Conservation (phyloP, 192 early-diverging fungal species). For the Lunasporangiospora selenospora region DNA sequence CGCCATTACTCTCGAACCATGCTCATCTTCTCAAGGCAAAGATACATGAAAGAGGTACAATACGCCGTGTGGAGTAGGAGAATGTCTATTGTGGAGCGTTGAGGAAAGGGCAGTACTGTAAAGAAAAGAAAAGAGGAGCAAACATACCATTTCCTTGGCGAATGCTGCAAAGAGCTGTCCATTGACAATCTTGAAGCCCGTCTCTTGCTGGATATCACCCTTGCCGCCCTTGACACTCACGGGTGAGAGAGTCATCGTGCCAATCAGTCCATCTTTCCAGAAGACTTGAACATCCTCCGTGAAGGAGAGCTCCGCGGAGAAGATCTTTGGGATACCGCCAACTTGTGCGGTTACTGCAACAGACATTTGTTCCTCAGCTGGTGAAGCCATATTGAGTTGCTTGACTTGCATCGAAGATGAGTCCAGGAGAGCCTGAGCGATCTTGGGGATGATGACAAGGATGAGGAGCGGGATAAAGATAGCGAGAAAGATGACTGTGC, state of each 20-base stretch:
- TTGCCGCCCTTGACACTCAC: constrained; percentile 33
- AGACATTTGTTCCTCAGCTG: constrained; percentile 9
- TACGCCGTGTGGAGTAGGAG: no score
- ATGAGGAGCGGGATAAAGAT: constrained; percentile 54
- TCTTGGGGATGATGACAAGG: constrained; percentile 44
- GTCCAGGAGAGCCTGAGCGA: constrained; percentile 27
- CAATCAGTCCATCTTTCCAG: constrained; percentile 18
- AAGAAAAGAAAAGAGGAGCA: no score
- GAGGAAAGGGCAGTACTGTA: no score
- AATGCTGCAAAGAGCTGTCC: constrained; percentile 21
- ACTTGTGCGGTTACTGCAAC: constrained; percentile 25
- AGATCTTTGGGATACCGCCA: constrained; percentile 34
- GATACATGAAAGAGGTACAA: no score
- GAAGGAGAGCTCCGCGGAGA: constrained; percentile 31
- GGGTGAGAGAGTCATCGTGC: constrained; percentile 31
- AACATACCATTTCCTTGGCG: constrained; percentile 28
- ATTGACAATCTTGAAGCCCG: constrained; percentile 14
- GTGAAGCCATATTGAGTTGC: constrained; percentile 39
- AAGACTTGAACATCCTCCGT: constrained; percentile 20
- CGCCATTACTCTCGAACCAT: not conserved
- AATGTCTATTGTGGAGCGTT: no score
- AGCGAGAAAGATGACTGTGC: constrained; percentile 49
- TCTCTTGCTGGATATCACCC: constrained; percentile 19
- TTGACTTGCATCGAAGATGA: constrained; percentile 19
- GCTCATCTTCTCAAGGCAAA: not conserved